phyloP scores from a whole-genome alignment of 1,139 yeast genomes.

The Saccharomyces hybrid region DNA sequence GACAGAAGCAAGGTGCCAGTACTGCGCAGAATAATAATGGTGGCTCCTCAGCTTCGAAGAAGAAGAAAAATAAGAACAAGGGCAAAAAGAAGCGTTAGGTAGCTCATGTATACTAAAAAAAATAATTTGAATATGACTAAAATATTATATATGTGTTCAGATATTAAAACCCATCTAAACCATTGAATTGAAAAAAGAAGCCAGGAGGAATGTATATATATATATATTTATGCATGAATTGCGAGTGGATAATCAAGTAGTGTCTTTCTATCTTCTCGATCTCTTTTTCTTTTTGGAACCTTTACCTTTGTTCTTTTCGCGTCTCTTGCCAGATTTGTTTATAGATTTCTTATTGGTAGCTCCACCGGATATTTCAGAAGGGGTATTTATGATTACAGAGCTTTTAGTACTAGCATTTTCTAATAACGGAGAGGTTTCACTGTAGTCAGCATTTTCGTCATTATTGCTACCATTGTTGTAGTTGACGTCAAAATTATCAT shows the following conservation, averaged over 20 bases:
- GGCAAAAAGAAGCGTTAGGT: conserved; percentile 20
- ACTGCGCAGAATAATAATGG: conserved; percentile 1
- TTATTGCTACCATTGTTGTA: conserved; percentile 5
- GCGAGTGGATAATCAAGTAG: neutral
- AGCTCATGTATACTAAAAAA: conserved; percentile 1
- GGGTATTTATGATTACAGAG: conserved; percentile 1
- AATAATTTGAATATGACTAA: neutral
- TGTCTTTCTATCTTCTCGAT: conserved; percentile 14
- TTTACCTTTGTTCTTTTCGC: conserved; percentile 8
- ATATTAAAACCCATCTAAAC: neutral
- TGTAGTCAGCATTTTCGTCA: conserved; percentile 3
- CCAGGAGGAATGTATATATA: neutral
- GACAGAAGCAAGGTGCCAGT: conserved; percentile 10
- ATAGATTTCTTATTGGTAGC: neutral
- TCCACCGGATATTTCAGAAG: neutral
- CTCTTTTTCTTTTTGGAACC: conserved; percentile 21
- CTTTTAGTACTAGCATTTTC: neutral
- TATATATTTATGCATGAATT: neutral
- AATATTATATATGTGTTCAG: conserved; percentile 4
- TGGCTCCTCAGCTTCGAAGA: conserved; percentile 4
- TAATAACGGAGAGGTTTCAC: neutral
- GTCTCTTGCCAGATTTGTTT: neutral
- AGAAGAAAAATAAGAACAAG: conserved; percentile 17
- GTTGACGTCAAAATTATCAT: conserved; percentile 1
- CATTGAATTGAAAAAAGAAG: neutral